Percentiles rank a stretch among this genome's conserved stretches.
phyloP scores from a whole-genome alignment of 768 basidiomycete species.

The Lactarius psammicola region DNA sequence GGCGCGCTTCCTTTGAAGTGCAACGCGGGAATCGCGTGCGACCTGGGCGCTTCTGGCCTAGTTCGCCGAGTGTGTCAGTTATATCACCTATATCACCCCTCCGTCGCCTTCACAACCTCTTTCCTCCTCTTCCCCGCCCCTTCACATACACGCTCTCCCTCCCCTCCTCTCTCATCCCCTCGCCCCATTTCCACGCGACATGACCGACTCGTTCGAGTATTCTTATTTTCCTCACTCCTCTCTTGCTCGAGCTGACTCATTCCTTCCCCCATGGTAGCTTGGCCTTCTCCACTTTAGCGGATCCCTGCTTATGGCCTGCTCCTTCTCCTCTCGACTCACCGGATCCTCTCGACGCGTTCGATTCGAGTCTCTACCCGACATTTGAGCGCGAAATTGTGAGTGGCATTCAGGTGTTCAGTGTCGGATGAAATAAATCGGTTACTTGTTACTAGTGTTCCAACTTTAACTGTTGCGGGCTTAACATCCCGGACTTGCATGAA shows the following conservation, averaged over 20 bases:
- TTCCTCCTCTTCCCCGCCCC: slow-evolving; percentile 12
- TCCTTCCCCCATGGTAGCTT: slow-evolving; percentile 1
- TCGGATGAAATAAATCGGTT: not conserved
- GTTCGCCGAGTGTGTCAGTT: slow-evolving; percentile 24
- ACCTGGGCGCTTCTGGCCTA: slow-evolving; percentile 24
- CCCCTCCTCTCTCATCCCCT: slow-evolving; percentile 1
- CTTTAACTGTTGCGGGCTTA: slow-evolving; percentile 49
- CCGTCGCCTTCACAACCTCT: slow-evolving; percentile 23
- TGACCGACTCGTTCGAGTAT: slow-evolving; percentile 26
- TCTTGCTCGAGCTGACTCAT: not conserved
- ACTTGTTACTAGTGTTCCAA: slow-evolving; percentile 39
- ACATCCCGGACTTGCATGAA: slow-evolving; percentile 48
- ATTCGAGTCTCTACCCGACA: slow-evolving; percentile 23
- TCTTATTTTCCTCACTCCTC: not conserved
- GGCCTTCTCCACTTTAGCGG: slow-evolving; percentile 18
- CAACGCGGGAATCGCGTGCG: slow-evolving; percentile 23
- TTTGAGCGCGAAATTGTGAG: slow-evolving; percentile 30
- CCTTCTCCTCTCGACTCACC: slow-evolving; percentile 25
- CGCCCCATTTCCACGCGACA: not conserved
- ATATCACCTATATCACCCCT: slow-evolving; percentile 26
- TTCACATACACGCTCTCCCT: slow-evolving; percentile 2
- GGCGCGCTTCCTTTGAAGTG: slow-evolving; percentile 22
- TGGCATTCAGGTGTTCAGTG: not conserved
- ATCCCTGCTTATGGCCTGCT: slow-evolving; percentile 19
- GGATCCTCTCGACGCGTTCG: slow-evolving; percentile 11